Evolutionary conservation across 2,329 filamentous ascomycete species (phyloP), one percentile per base, ranked within the genome.

Genomic region (Emergomyces pasteurianus): DNA sequence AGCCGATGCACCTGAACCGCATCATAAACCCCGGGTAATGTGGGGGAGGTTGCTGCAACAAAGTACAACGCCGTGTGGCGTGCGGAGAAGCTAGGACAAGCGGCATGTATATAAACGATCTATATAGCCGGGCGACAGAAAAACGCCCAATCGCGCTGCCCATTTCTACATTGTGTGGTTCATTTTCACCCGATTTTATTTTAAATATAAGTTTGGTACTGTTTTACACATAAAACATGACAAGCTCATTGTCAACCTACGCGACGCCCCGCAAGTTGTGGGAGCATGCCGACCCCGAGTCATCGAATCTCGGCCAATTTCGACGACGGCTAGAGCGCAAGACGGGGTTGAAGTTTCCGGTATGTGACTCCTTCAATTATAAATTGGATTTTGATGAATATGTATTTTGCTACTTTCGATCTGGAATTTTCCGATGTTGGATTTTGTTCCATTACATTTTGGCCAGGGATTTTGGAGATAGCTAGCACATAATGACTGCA

Each of bases 271-370:
- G 63, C 50, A 66, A 69, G 60, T 57, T 69, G 59, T 69, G 67
- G 67, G 61, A 68, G 59, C 67, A 69, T 56, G 63, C 67, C 14
- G 49, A 63, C 57, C 67, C 67, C 10, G 67, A 67, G 36, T 66
- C 64, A 36, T 66, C 67, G 21, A 49, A 65, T 12, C 65, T 69
- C 63, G 65, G 59, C n/a, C 62, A 57, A 8, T 69, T 69, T 54
- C 64, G 58, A 53, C 61, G 58, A 10, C 60, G 63, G 10, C 31
- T 69, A 52, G 65, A 65, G 58, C 59, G 57, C 18, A 56, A 64
- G 12, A 65, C 59, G 1, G 66, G 64, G 1, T 59, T 31, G 55
- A 65, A 61, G 38, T 66, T 68, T 57, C 57, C 54, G 42, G 60
- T 61, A 49, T 38, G 57, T 61, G 49, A 58, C 2, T 18, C 3